phyloP scores from a whole-genome alignment of 192 early-diverging fungal genomes.

The Umbelopsis sp. region DNA sequence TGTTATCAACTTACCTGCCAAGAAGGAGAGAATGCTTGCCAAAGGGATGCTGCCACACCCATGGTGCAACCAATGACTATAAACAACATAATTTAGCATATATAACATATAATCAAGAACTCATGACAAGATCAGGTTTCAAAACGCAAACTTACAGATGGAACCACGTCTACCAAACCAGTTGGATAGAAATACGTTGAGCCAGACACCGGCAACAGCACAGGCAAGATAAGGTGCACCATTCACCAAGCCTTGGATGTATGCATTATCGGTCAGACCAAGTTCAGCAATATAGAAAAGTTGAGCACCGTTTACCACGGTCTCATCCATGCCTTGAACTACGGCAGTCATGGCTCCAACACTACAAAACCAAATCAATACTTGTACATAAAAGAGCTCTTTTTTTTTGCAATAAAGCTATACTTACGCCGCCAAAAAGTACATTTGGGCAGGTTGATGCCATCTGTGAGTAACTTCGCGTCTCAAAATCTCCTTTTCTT shows the following conservation, averaged over 20 bases:
- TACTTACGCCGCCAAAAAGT: slow-evolving; percentile 15
- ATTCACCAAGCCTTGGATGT: background rate
- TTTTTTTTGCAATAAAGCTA: background rate
- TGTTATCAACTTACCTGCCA: background rate
- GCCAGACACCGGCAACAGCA: slow-evolving; percentile 3
- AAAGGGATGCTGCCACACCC: background rate
- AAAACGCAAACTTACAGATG: background rate
- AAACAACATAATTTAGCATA: too few relatives aligned
- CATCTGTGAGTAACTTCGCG: slow-evolving; percentile 16
- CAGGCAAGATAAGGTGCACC: slow-evolving; percentile 15
- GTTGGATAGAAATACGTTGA: background rate
- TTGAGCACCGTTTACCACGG: slow-evolving; percentile 23
- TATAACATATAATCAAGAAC: too few relatives aligned
- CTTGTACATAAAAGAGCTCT: background rate
- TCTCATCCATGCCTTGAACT: slow-evolving; percentile 20
- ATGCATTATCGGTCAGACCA: background rate
- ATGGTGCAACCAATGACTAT: background rate
- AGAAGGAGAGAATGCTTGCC: slow-evolving; percentile 18
- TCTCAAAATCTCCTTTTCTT: slow-evolving; percentile 13
- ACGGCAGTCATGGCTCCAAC: slow-evolving; percentile 13
- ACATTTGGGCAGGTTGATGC: slow-evolving; percentile 21
- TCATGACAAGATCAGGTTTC: too few relatives aligned
- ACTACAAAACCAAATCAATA: background rate
- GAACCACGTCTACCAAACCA: slow-evolving; percentile 22
- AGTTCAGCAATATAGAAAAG: slow-evolving; percentile 6